These are phyloP conservation scores for Cryptococcus sp. DNA, from an alignment of 1,284 basidiomycete species.

Conservation along the genomic window DNA sequence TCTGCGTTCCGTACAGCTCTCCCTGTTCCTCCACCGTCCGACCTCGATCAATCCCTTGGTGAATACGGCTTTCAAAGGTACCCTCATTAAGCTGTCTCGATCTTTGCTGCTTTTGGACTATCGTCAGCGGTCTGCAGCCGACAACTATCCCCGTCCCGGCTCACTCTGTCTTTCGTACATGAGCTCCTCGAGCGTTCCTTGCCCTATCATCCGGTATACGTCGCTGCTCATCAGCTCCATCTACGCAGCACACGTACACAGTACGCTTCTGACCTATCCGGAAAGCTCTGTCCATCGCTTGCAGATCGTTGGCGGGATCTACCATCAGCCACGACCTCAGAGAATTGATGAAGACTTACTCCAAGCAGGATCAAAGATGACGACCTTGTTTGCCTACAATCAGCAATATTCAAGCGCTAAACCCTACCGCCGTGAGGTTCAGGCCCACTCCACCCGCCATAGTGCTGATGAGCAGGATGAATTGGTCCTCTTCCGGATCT, in stretches of 20 bases:
- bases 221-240: constrained; percentile 21
- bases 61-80: constrained; percentile 40
- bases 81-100: constrained; percentile 42
- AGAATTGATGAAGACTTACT: constrained; percentile 26
- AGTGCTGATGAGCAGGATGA: constrained; percentile 46
- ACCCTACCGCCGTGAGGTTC: constrained; percentile 41
- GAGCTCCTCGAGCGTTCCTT: constrained; percentile 51
- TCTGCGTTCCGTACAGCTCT: constrained; percentile 44
- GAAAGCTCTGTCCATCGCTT: constrained; percentile 51
- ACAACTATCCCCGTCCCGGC: constrained; percentile 1
- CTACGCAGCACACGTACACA: constrained; percentile 36
- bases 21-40: constrained; percentile 25
- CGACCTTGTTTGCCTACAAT: constrained; percentile 46
- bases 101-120: constrained; percentile 42
- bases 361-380: constrained; percentile 49
- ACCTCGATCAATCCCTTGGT: constrained; percentile 36
- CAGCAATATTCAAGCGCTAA: not conserved
- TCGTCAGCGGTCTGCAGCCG: not conserved
- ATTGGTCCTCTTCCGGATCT: constrained; percentile 40
- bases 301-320: constrained; percentile 47
- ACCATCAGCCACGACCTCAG: not conserved
- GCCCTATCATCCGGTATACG: constrained; percentile 52
- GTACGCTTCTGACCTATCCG: constrained; percentile 53
- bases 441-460: constrained; percentile 41
- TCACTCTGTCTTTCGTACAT: constrained; percentile 48